phyloP scores from a whole-genome alignment of 2,329 filamentous ascomycete genomes.

The Ophiostoma angusticollis region DNA sequence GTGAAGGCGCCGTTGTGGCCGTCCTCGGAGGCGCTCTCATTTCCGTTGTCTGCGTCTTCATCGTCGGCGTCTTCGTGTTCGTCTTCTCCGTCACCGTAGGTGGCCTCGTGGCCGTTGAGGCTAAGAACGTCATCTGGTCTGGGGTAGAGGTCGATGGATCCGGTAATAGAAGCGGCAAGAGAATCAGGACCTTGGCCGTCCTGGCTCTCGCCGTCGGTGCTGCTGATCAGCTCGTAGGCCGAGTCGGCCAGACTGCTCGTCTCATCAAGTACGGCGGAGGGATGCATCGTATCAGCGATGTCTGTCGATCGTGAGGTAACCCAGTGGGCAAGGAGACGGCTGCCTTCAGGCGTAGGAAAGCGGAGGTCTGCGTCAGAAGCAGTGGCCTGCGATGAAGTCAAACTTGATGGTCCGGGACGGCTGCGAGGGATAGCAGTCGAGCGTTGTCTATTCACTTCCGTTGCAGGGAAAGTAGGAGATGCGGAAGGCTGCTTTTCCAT shows the following conservation, averaged over 20 bases:
- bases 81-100: conserved; percentile 30
- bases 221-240: conserved; percentile 42
- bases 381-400: conserved; percentile 18
- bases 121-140: conserved; percentile 20
- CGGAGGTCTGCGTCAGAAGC: conserved; percentile 38
- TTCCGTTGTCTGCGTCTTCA: conserved; percentile 23
- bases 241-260: conserved; percentile 42
- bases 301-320: conserved; percentile 44
- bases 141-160: conserved; percentile 15
- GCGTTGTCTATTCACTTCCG: not conserved
- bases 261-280: conserved; percentile 25
- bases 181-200: conserved; percentile 36
- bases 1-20: conserved; percentile 24
- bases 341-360: conserved; percentile 44
- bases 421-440: conserved; percentile 5
- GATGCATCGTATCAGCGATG: conserved; percentile 27
- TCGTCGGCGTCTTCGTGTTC: conserved; percentile 34
- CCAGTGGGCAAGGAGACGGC: conserved; percentile 44
- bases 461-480: conserved; percentile 7
- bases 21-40: conserved; percentile 22
- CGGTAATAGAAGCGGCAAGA: conserved; percentile 24
- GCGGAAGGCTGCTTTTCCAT: conserved; percentile 13
- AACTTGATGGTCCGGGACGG: conserved; percentile 8
- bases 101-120: conserved; percentile 23
- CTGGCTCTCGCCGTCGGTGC: conserved; percentile 40